Conservation (phyloP, 164 flowering plant species). For the Vitis vinifera region DNA sequence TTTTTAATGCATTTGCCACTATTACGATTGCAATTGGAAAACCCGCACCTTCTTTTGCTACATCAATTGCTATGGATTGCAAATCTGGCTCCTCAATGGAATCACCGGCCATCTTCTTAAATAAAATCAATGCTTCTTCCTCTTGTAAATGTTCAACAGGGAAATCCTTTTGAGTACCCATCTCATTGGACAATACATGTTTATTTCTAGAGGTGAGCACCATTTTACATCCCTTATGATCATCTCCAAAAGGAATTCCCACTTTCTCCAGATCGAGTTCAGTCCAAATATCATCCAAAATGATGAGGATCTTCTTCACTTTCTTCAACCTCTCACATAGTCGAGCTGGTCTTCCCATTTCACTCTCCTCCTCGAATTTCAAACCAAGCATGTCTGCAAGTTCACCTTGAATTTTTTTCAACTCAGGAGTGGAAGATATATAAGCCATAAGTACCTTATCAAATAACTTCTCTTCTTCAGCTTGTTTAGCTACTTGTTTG, state of each 20-base stretch:
- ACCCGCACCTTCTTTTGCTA: not conserved
- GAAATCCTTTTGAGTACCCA: conserved; percentile 1
- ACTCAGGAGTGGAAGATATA: no score
- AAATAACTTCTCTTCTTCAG: no score
- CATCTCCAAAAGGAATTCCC: not conserved
- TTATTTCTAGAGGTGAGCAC: not conserved
- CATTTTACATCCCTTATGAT: not conserved
- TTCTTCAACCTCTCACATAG: not conserved
- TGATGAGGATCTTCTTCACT: not conserved
- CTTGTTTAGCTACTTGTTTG: no score
- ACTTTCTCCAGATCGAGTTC: not conserved
- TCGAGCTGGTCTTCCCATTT: no score
- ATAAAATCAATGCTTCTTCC: not conserved
- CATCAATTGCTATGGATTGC: not conserved
- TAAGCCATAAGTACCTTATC: no score
- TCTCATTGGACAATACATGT: not conserved
- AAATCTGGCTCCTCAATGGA: not conserved
- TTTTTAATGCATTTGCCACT: not conserved
- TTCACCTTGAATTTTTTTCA: no score
- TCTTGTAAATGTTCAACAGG: not conserved
- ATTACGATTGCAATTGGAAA: not conserved
- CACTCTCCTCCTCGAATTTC: no score
- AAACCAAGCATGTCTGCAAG: no score
- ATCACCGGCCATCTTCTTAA: conserved; percentile 1
- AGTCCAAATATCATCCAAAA: not conserved